A percentile compares a stretch with the other conserved stretches of the same genome.
Evolutionary conservation across 1,284 basidiomycete genomes (phyloP).

Genomic region (Abortiporus biennis): DNA sequence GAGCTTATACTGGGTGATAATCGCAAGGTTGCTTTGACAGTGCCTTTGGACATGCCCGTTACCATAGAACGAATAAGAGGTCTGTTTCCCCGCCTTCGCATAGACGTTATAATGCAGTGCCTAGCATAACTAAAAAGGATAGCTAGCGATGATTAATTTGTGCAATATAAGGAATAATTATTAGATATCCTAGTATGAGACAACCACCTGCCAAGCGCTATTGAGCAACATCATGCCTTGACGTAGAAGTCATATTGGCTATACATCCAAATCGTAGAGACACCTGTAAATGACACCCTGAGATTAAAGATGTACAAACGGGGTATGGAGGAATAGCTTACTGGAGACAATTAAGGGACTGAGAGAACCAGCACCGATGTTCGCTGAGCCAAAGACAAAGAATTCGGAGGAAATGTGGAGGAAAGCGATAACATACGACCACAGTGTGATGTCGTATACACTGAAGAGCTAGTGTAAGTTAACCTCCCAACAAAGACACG

Average conservation of each 20-base stretch:
- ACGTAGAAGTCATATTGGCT: conserved; percentile 70
- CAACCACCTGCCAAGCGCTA: no score
- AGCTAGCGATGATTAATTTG: no score
- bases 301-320: neutral
- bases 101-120: no score
- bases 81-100: no score
- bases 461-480: conserved; percentile 32
- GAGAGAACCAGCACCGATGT: conserved; percentile 56
- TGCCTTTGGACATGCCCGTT: no score
- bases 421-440: conserved; percentile 87
- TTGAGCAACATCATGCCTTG: conserved; percentile 30
- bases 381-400: conserved; percentile 78
- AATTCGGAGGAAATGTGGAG: conserved; percentile 86
- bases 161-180: no score
- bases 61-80: no score
- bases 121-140: no score
- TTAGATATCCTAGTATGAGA: no score
- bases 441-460: conserved; percentile 85
- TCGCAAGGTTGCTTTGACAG: no score
- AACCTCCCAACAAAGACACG: neutral
- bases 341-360: conserved; percentile 85
- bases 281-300: conserved; percentile 33
- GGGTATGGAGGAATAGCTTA: conserved; percentile 38
- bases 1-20: no score
- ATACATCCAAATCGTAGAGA: conserved; percentile 79